These are phyloP conservation scores for Jatropha curcas DNA, from an alignment of 345 rosid genomes.

Conservation along the genomic window DNA sequence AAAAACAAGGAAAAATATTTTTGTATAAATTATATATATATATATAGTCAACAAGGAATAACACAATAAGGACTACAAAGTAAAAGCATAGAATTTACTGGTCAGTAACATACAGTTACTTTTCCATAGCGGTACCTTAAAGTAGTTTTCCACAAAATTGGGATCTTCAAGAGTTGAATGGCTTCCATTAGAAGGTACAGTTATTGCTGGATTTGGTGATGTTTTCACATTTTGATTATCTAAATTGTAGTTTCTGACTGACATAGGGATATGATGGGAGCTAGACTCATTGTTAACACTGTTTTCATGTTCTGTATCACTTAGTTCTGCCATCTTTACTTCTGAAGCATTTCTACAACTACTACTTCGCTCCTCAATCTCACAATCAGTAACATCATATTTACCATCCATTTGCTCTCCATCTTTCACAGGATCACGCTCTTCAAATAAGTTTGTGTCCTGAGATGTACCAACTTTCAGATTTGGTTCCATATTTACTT, in stretches of 20 bases:
- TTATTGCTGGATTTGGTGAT: slow-evolving; percentile 32
- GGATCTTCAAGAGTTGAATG: slow-evolving; percentile 85
- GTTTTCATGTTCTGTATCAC: slow-evolving; percentile 35
- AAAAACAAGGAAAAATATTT: not conserved
- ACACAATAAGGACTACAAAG: not conserved
- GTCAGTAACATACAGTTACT: not conserved
- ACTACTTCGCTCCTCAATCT: slow-evolving; percentile 31
- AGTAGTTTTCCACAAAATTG: slow-evolving; percentile 89
- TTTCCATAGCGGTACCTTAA: slow-evolving; percentile 54
- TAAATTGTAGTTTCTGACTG: slow-evolving; percentile 35
- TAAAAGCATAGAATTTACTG: not conserved
- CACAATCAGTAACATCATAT: slow-evolving; percentile 28
- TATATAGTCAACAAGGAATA: not conserved
- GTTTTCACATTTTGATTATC: slow-evolving; percentile 28
- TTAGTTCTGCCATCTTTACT: slow-evolving; percentile 29
- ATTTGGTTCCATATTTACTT: slow-evolving; percentile 38
- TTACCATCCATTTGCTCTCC: slow-evolving; percentile 28
- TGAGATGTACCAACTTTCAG: slow-evolving; percentile 37
- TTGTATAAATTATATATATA: not conserved
- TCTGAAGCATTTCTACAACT: slow-evolving; percentile 33
- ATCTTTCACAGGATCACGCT: slow-evolving; percentile 29
- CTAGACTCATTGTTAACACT: slow-evolving; percentile 31
- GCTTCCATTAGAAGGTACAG: slow-evolving; percentile 41
- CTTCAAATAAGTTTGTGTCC: slow-evolving; percentile 33
- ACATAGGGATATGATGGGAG: slow-evolving; percentile 29